Evolutionary conservation across 148 eudicot genomes (phyloP).

Genomic region (Vaccinium vitisidaea): DNA sequence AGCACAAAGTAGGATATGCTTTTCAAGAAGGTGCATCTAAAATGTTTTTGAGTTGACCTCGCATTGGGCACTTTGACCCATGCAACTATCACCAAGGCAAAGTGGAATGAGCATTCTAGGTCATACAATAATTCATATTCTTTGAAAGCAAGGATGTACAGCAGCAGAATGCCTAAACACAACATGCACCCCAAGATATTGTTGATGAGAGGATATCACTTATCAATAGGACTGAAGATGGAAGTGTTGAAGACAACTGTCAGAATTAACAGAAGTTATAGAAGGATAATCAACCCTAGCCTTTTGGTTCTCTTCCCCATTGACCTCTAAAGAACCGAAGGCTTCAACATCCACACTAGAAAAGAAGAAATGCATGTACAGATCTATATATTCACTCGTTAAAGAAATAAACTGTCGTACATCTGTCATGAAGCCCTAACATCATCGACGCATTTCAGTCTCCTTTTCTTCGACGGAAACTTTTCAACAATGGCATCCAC

Average conservation of each 20-base stretch:
- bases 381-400: background rate
- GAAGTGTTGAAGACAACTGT: background rate
- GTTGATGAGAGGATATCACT: background rate
- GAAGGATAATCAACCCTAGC: background rate
- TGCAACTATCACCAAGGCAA: background rate
- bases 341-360: background rate
- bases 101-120: conserved; percentile 2
- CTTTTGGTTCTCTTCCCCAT: background rate
- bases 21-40: background rate
- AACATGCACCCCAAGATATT: background rate
- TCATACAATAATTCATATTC: background rate
- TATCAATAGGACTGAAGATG: background rate
- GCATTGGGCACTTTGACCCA: background rate
- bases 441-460: background rate
- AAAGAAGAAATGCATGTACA: background rate
- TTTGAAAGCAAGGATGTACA: background rate
- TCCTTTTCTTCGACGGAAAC: background rate
- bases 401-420: background rate
- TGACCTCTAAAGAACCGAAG: background rate
- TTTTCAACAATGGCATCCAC: background rate
- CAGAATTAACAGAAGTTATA: background rate
- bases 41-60: background rate
- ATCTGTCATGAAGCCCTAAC: background rate
- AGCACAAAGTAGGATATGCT: conserved; percentile 1
- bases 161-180: background rate